Evolutionary conservation across 306 rosid species (phyloP).

Genomic region (Prunus davidiana): DNA sequence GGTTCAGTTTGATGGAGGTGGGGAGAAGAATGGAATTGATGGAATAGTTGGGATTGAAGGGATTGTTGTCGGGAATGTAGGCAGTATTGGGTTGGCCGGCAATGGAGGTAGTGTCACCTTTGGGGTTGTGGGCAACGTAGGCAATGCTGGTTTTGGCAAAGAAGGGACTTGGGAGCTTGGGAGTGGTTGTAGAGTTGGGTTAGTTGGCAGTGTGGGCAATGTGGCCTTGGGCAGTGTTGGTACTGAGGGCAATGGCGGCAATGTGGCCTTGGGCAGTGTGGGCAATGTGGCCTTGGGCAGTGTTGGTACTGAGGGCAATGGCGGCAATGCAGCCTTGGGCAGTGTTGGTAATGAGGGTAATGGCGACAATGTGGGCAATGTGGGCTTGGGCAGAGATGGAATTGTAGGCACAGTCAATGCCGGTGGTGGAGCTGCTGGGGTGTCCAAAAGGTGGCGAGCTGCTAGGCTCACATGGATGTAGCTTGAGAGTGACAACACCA

Average conservation of each 20-base stretch:
- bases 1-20: slow-evolving; percentile 16
- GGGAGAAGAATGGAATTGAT: slow-evolving; percentile 1
- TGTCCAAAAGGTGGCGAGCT: slow-evolving; percentile 20
- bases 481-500: slow-evolving; percentile 7
- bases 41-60: slow-evolving; percentile 6
- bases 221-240: slow-evolving; percentile 18
- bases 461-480: background rate
- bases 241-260: slow-evolving; percentile 5
- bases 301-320: slow-evolving; percentile 13
- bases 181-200: slow-evolving; percentile 5
- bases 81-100: background rate
- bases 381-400: slow-evolving; percentile 10
- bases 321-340: slow-evolving; percentile 4
- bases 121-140: background rate
- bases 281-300: slow-evolving; percentile 6
- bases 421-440: slow-evolving; percentile 3
- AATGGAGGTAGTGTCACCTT: slow-evolving; percentile 1
- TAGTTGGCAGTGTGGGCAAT: slow-evolving; percentile 4
- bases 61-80: slow-evolving; percentile 8
- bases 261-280: slow-evolving; percentile 3
- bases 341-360: background rate
- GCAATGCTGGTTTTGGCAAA: slow-evolving; percentile 1
- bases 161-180: slow-evolving; percentile 6
- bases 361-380: background rate
- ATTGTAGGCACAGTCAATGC: slow-evolving; percentile 2